Evolutionary conservation across 129 eudicot species (phyloP).

Genomic region (Helichrysum umbraculigerum): DNA sequence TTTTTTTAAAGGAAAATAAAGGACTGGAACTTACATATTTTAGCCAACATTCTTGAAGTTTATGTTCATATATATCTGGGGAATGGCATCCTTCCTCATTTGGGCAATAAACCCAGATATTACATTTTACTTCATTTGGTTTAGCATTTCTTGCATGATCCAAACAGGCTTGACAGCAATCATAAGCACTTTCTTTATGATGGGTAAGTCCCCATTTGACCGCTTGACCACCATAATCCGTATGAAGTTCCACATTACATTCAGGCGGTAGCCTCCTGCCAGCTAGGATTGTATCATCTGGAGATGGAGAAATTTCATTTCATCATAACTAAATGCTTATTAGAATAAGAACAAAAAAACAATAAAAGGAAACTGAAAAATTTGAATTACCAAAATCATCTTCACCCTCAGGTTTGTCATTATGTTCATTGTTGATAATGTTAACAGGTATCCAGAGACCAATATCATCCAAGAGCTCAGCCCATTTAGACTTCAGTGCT

Average conservation of each 20-base stretch:
- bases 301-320: conserved; percentile 4
- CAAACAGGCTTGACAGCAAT: conserved; percentile 85
- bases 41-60: conserved; percentile 84
- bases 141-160: conserved; percentile 74
- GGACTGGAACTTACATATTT: conserved; percentile 62
- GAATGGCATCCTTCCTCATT: conserved; percentile 72
- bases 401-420: conserved; percentile 85
- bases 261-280: conserved; percentile 72
- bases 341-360: not conserved
- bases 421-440: conserved; percentile 60
- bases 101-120: conserved; percentile 90
- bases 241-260: conserved; percentile 75
- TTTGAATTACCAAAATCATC: conserved; percentile 64
- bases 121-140: conserved; percentile 71
- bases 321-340: not conserved
- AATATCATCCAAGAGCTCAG: conserved; percentile 52
- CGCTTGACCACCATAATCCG: conserved; percentile 80
- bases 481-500: conserved; percentile 68
- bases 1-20: not conserved
- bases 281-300: conserved; percentile 55
- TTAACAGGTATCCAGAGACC: conserved; percentile 87
- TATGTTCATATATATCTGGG: conserved; percentile 81
- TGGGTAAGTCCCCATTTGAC: conserved; percentile 91
- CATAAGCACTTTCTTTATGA: conserved; percentile 86
- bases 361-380: not conserved